phyloP scores from a whole-genome alignment of 2,329 filamentous ascomycete species.

The Ciborinia camelliae region DNA sequence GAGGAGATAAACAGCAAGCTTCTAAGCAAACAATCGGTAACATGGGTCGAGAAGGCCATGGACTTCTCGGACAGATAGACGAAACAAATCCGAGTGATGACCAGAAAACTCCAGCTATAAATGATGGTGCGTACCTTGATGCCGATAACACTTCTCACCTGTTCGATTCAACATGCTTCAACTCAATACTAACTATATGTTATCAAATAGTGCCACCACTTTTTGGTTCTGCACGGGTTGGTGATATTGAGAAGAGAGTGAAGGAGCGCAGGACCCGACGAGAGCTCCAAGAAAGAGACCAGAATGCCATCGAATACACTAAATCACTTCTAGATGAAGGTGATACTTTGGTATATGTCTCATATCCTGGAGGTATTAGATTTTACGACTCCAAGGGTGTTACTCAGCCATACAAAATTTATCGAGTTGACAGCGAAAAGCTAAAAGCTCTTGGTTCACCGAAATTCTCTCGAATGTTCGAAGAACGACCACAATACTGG shows the following conservation, averaged over 20 bases:
- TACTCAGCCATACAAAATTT: conserved; percentile 35
- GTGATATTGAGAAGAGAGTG: background rate
- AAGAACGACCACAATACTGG: conserved; percentile 43
- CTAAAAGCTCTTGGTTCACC: conserved; percentile 47
- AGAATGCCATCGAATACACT: conserved; percentile 23
- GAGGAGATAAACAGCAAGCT: background rate
- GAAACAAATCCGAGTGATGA: background rate
- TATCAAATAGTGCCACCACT: background rate
- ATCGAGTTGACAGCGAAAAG: conserved; percentile 47
- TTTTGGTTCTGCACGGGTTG: background rate
- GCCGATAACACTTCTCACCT: background rate
- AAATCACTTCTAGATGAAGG: conserved; percentile 34
- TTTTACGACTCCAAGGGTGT: conserved; percentile 30
- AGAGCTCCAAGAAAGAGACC: conserved; percentile 22
- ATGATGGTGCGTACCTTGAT: background rate
- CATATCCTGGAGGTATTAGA: conserved; percentile 35
- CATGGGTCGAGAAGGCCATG: background rate
- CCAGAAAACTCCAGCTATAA: background rate
- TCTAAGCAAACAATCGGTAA: background rate
- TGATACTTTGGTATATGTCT: conserved; percentile 46
- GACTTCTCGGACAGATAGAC: background rate
- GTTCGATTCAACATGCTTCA: background rate
- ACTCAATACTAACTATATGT: background rate
- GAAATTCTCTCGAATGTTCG: conserved; percentile 47
- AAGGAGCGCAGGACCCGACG: background rate